A percentile compares a stretch with the other conserved stretches of the same genome.
phyloP scores from a whole-genome alignment of 2,329 filamentous ascomycete species.

The Pseudocercospora crystallina region DNA sequence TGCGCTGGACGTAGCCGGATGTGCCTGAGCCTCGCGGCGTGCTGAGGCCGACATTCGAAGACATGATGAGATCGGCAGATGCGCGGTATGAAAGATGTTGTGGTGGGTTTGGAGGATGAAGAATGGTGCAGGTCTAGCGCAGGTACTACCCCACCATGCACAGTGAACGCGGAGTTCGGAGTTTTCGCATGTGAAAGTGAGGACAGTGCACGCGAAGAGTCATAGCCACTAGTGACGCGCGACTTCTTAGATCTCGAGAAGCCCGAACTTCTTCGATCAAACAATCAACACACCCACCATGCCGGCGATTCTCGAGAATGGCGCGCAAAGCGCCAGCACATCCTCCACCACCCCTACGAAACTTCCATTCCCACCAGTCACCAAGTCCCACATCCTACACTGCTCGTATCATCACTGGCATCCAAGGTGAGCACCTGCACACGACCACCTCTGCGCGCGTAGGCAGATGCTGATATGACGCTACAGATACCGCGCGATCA shows the following conservation, averaged over 20 bases:
- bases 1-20: constrained; percentile 96
- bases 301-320: constrained; percentile 21
- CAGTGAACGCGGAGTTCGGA: no score
- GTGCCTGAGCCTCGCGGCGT: constrained; percentile 94
- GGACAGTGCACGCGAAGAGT: no score
- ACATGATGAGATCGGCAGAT: constrained; percentile 59
- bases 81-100: no score
- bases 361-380: constrained; percentile 78
- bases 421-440: constrained; percentile 45
- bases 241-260: no score
- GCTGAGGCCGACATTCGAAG: constrained; percentile 92
- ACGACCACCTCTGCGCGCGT: no score
- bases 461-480: no score
- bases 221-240: no score
- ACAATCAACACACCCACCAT: constrained; percentile 3
- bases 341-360: constrained; percentile 1
- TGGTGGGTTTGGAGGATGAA: no score
- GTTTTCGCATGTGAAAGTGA: no score
- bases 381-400: constrained; percentile 82
- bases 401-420: constrained; percentile 96
- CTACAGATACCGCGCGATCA: constrained; percentile 67
- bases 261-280: no score
- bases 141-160: no score
- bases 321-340: neutral
- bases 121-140: no score